Evolutionary conservation across 352 stramenopile species (phyloP).

Genomic region (Phytophthora meadii): DNA sequence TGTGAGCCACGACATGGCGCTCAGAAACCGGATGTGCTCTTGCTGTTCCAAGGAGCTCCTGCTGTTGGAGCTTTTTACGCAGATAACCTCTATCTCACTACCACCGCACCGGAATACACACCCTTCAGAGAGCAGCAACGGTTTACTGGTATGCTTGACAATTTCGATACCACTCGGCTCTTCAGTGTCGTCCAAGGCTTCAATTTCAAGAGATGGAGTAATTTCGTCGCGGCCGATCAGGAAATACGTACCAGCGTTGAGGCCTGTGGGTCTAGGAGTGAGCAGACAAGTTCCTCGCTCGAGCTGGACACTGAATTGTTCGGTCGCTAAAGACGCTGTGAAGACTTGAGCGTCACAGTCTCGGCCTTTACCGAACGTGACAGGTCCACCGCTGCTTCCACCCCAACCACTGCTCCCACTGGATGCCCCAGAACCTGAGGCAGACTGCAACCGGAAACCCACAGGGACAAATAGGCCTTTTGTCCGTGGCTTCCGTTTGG

Average conservation of each 20-base stretch:
- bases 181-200: neutral
- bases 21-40: conserved; percentile 52
- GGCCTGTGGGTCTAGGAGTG: conserved; percentile 57
- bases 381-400: conserved; percentile 39
- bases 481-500: conserved; percentile 63
- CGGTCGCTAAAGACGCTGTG: conserved; percentile 58
- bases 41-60: conserved; percentile 42
- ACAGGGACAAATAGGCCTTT: conserved; percentile 61
- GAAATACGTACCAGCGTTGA: conserved; percentile 80
- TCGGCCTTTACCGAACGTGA: conserved; percentile 66
- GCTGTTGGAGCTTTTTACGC: conserved; percentile 43
- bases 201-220: neutral
- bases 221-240: conserved; percentile 58
- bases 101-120: conserved; percentile 70
- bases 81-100: conserved; percentile 69
- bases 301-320: conserved; percentile 75
- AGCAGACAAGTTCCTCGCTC: conserved; percentile 65
- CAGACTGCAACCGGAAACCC: conserved; percentile 53
- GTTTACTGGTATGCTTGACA: conserved; percentile 72
- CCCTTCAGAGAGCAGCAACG: conserved; percentile 72
- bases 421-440: conserved; percentile 35
- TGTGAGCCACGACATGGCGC: conserved; percentile 64
- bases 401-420: conserved; percentile 33
- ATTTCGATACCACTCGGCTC: conserved; percentile 33
- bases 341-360: conserved; percentile 67